Evolutionary conservation across 306 rosid species (phyloP).

Genomic region (Vigna trinervia): DNA sequence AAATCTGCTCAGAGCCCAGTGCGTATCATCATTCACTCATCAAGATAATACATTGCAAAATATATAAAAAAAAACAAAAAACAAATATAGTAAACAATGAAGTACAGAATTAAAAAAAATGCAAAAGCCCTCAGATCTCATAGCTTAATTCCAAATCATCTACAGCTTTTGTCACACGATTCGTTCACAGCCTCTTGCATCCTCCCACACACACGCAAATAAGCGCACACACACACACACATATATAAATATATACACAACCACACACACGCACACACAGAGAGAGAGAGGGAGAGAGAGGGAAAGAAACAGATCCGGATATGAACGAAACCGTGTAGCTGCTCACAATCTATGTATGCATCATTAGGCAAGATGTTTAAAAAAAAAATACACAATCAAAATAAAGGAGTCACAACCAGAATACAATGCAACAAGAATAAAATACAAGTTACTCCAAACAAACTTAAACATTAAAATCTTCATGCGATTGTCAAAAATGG

Average conservation of each 20-base stretch:
- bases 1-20: slow-evolving; percentile 54
- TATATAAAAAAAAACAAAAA: not conserved
- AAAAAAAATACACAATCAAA: not conserved
- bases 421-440: too few relatives aligned
- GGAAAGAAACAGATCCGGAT: slow-evolving; percentile 6
- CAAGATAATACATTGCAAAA: not conserved
- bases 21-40: slow-evolving; percentile 45
- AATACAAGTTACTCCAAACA: too few relatives aligned
- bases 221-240: not conserved
- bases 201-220: not conserved
- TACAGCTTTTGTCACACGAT: slow-evolving; percentile 11
- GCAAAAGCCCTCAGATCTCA: slow-evolving; percentile 50
- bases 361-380: slow-evolving; percentile 28
- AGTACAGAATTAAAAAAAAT: not conserved
- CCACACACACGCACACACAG: not conserved
- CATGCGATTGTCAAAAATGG: not conserved
- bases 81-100: too few relatives aligned
- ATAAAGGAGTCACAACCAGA: too few relatives aligned
- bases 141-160: slow-evolving; percentile 41
- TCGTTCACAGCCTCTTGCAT: slow-evolving; percentile 21
- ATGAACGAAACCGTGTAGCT: slow-evolving; percentile 19
- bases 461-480: too few relatives aligned
- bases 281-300: not conserved
- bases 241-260: too few relatives aligned
- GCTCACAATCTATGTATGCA: slow-evolving; percentile 24